Conservation (phyloP, 331 rosid species). For the Rhamnella rubrinervis region DNA sequence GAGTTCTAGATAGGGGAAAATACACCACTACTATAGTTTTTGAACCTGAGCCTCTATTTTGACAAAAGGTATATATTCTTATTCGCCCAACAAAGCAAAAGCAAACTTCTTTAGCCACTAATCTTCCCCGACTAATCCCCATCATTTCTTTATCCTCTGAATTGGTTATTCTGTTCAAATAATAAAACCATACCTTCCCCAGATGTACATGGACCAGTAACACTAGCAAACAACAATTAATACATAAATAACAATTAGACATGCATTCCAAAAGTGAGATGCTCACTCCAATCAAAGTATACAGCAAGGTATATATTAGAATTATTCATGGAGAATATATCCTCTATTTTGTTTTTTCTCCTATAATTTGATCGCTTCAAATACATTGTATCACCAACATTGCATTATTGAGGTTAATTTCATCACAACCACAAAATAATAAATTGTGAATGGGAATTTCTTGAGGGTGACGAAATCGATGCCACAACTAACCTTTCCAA, state of each 20-base stretch:
- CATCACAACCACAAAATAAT: too few relatives aligned
- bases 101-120: background rate
- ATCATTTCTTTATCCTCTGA: background rate
- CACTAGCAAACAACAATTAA: background rate
- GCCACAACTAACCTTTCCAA: background rate
- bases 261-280: background rate
- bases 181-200: slow-evolving; percentile 1
- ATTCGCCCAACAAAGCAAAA: background rate
- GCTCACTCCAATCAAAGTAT: background rate
- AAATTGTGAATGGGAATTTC: background rate
- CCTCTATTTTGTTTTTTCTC: background rate
- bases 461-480: background rate
- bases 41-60: slow-evolving; percentile 11
- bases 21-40: background rate
- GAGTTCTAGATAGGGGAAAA: background rate
- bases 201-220: background rate
- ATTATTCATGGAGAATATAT: slow-evolving; percentile 5
- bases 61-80: background rate
- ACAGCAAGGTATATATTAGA: background rate
- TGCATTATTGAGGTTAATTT: too few relatives aligned
- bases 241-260: background rate
- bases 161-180: background rate
- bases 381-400: background rate
- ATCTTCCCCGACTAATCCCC: background rate
- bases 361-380: background rate